Conservation (phyloP, 345 rosid species). For the Dovyalis caffra region DNA sequence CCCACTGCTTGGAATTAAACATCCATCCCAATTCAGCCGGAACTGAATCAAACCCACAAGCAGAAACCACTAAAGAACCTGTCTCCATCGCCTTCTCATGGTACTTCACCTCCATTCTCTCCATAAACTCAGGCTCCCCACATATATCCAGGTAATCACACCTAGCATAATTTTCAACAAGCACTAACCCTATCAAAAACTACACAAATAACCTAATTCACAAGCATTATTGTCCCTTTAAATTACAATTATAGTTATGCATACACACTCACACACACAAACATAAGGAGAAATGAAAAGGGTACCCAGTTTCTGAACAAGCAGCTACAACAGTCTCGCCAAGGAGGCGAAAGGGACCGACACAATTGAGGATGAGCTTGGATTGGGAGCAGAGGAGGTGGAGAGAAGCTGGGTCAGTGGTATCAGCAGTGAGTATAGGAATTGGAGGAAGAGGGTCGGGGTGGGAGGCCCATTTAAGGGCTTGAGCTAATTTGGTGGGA, state of each 20-base stretch:
- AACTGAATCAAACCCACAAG: conserved; percentile 88
- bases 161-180: conserved; percentile 23
- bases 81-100: conserved; percentile 67
- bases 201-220: too few relatives aligned
- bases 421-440: conserved; percentile 67
- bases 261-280: background rate
- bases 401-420: conserved; percentile 67
- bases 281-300: background rate
- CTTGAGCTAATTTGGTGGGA: conserved; percentile 46
- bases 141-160: conserved; percentile 90
- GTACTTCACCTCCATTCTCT: conserved; percentile 64
- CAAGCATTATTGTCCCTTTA: background rate
- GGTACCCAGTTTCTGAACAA: conserved; percentile 68
- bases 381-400: conserved; percentile 62
- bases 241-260: background rate
- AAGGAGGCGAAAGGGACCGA: conserved; percentile 76
- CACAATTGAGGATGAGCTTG: conserved; percentile 76
- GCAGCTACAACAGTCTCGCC: conserved; percentile 87
- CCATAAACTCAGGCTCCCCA: conserved; percentile 97
- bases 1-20: conserved; percentile 84
- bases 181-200: background rate
- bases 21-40: conserved; percentile 83
- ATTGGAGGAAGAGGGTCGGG: conserved; percentile 55
- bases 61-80: conserved; percentile 76
- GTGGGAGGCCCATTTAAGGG: conserved; percentile 76